These are phyloP conservation scores for Leccinum broughii DNA, from an alignment of 768 basidiomycete genomes.

Conservation along the genomic window DNA sequence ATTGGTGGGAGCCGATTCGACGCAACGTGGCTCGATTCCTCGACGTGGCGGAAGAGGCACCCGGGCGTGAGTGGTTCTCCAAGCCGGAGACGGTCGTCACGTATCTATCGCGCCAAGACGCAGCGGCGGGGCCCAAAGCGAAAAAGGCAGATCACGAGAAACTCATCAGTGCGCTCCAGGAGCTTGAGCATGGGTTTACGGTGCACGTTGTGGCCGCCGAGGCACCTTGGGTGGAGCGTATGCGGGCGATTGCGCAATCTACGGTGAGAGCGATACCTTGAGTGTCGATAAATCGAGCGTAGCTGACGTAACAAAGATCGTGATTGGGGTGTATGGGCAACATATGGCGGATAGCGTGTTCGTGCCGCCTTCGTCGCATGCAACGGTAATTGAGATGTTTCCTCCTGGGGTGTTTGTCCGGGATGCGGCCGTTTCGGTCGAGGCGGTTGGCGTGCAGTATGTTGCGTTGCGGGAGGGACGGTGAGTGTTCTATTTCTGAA, in stretches of 20 bases:
- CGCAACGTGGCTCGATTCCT: conserved; percentile 46
- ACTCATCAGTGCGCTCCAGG: conserved; percentile 57
- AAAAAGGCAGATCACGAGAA: conserved; percentile 55
- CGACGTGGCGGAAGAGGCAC: conserved; percentile 28
- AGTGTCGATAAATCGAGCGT: background rate
- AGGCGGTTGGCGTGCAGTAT: conserved; percentile 55
- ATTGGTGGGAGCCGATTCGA: conserved; percentile 73
- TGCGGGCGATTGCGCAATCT: conserved; percentile 65
- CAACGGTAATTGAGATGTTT: conserved; percentile 79
- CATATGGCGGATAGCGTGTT: conserved; percentile 70
- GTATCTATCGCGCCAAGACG: conserved; percentile 66
- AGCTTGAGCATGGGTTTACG: conserved; percentile 56
- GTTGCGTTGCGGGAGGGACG: conserved; percentile 54
- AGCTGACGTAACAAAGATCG: conserved; percentile 41
- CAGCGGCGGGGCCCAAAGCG: conserved; percentile 50
- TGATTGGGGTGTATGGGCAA: conserved; percentile 59
- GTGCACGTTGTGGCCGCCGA: conserved; percentile 53
- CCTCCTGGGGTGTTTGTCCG: conserved; percentile 62
- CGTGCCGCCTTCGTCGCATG: conserved; percentile 58
- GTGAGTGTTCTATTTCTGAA: conserved; percentile 21
- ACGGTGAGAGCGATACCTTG: conserved; percentile 42
- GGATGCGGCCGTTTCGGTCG: conserved; percentile 60
- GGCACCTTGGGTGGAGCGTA: conserved; percentile 59
- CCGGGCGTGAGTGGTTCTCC: conserved; percentile 14
- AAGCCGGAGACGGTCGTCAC: conserved; percentile 53